Percentiles rank a stretch among this genome's conserved stretches.
Conservation (phyloP, 139 green algal genomes). For the Haematococcus lacustris region DNA sequence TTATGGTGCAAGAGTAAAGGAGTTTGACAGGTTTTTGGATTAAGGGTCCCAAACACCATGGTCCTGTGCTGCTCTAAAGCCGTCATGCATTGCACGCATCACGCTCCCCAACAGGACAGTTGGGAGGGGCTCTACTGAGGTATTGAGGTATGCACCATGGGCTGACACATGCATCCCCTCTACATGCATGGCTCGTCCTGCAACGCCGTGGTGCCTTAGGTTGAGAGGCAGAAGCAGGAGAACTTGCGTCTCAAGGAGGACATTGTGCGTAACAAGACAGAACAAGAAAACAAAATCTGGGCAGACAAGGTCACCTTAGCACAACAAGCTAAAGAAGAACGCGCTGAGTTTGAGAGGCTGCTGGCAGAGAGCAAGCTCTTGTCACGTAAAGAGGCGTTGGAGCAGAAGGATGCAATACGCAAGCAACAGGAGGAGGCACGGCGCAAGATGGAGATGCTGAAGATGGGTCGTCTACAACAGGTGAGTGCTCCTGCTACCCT, state of each 20-base stretch:
- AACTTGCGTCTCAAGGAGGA: constrained; percentile 48
- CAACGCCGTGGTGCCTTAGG: too few relatives aligned
- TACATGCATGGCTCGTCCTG: too few relatives aligned
- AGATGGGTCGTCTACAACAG: constrained; percentile 33
- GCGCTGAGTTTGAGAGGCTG: constrained; percentile 40
- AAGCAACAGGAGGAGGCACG: constrained; percentile 39
- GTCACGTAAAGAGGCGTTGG: constrained; percentile 47
- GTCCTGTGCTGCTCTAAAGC: too few relatives aligned
- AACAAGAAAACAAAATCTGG: constrained; percentile 40
- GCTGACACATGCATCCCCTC: too few relatives aligned
- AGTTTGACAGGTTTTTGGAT: too few relatives aligned
- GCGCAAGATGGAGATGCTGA: constrained; percentile 39
- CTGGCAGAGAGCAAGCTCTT: constrained; percentile 43
- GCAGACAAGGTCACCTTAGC: constrained; percentile 26
- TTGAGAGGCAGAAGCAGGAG: constrained; percentile 39
- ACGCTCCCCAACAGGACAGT: too few relatives aligned
- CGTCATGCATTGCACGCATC: too few relatives aligned
- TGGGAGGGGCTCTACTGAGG: too few relatives aligned
- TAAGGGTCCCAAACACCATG: too few relatives aligned
- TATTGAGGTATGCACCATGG: too few relatives aligned
- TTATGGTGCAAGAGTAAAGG: too few relatives aligned
- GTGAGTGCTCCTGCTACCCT: constrained; percentile 15
- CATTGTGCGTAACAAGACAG: constrained; percentile 31
- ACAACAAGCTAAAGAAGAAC: constrained; percentile 53
- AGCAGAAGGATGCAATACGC: constrained; percentile 53